A percentile compares a stretch with the other conserved stretches of the same genome.
These are phyloP conservation scores for Trichophyton rubrum DNA, from an alignment of 2,329 filamentous ascomycete species.

Conservation along the genomic window DNA sequence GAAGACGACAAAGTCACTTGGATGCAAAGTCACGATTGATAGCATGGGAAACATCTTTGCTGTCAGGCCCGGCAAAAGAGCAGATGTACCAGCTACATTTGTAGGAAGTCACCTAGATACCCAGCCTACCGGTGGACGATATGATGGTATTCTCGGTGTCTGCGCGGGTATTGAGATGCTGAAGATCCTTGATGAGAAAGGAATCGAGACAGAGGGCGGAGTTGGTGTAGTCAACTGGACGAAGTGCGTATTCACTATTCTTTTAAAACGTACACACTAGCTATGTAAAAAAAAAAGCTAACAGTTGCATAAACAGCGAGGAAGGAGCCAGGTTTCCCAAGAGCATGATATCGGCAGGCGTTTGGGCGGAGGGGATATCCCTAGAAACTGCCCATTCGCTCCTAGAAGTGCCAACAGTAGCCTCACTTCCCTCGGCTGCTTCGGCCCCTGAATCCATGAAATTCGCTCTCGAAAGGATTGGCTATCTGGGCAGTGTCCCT, in stretches of 20 bases:
- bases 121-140: constrained; percentile 34
- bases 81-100: constrained; percentile 46
- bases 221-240: constrained; percentile 71
- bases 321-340: constrained; percentile 70
- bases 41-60: constrained; percentile 74
- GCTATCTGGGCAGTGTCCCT: constrained; percentile 50
- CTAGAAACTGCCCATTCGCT: constrained; percentile 50
- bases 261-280: neutral
- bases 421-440: constrained; percentile 33
- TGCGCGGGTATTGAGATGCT: constrained; percentile 62
- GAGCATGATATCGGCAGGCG: constrained; percentile 61
- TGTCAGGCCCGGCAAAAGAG: constrained; percentile 48
- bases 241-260: constrained; percentile 36
- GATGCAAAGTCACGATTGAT: constrained; percentile 57
- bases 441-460: constrained; percentile 51
- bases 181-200: constrained; percentile 52
- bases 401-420: constrained; percentile 44
- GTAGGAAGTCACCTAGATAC: constrained; percentile 34
- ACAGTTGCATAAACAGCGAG: constrained; percentile 41
- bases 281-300: neutral
- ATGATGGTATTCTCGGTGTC: constrained; percentile 58
- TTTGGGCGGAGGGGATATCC: constrained; percentile 59
- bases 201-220: constrained; percentile 55
- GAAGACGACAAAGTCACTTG: constrained; percentile 47
- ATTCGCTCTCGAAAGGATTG: constrained; percentile 57